phyloP scores from a whole-genome alignment of 257 asterid species.

The Solanum verrucosum region DNA sequence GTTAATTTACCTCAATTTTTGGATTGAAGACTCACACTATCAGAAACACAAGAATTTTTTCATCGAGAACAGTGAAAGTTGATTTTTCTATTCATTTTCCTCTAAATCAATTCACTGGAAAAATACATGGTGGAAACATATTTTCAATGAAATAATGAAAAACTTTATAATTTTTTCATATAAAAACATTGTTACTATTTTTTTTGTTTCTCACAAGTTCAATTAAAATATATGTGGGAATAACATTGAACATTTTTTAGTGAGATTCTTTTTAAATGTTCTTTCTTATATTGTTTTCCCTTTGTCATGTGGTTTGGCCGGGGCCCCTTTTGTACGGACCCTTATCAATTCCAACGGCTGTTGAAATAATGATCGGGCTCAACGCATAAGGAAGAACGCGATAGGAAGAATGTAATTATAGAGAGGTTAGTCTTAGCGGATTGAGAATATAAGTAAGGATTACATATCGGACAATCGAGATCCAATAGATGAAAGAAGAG shows the following conservation, averaged over 20 bases:
- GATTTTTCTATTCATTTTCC: not conserved
- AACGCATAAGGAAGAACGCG: not conserved
- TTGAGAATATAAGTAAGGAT: not conserved
- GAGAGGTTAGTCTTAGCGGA: not conserved
- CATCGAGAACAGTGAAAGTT: not conserved
- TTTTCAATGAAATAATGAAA: not conserved
- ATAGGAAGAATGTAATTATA: not conserved
- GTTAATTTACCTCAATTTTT: not conserved
- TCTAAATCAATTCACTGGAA: too few species aligned
- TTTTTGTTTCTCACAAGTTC: not conserved
- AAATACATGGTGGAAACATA: not conserved
- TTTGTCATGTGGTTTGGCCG: not conserved
- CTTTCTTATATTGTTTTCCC: not conserved
- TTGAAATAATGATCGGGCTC: not conserved
- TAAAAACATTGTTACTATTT: too few species aligned
- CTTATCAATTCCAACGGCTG: not conserved
- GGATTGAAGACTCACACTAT: not conserved
- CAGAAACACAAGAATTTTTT: not conserved
- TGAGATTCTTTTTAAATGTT: not conserved
- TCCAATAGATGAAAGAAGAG: not conserved
- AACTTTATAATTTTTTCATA: not conserved
- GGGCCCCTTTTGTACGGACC: not conserved
- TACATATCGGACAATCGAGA: not conserved
- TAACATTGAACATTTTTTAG: not conserved
- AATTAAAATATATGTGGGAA: too few species aligned